These are phyloP conservation scores for Termitomyces sp. DNA, from an alignment of 768 basidiomycete genomes.

Conservation along the genomic window DNA sequence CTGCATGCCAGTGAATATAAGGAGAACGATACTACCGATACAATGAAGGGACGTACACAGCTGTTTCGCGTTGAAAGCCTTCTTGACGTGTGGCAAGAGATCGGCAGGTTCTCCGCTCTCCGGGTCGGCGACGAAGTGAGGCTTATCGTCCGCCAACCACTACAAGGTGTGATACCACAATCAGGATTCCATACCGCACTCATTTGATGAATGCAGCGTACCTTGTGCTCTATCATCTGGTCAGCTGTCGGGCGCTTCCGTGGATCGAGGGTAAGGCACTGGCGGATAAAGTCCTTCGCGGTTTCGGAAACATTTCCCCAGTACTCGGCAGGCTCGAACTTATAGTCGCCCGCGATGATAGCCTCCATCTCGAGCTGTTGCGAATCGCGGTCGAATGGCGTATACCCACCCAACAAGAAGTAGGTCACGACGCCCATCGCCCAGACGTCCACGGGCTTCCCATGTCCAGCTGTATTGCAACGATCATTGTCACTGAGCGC, in stretches of 20 bases:
- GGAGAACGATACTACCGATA: background rate
- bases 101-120: constrained; percentile 61
- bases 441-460: constrained; percentile 95
- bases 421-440: constrained; percentile 99
- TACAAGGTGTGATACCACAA: constrained; percentile 14
- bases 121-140: constrained; percentile 71
- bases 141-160: constrained; percentile 73
- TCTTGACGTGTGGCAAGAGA: constrained; percentile 87
- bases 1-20: constrained; percentile 35
- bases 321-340: constrained; percentile 77
- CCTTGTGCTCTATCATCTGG: constrained; percentile 69
- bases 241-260: constrained; percentile 73
- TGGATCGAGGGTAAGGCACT: constrained; percentile 87
- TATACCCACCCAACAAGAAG: constrained; percentile 90
- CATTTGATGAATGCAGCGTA: constrained; percentile 15
- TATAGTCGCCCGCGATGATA: constrained; percentile 90
- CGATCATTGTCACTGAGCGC: constrained; percentile 5
- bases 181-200: background rate
- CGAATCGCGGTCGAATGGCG: constrained; percentile 93
- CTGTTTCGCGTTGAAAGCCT: constrained; percentile 84
- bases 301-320: constrained; percentile 83
- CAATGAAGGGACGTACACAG: constrained; percentile 57
- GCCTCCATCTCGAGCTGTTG: constrained; percentile 92
- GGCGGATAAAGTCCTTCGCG: constrained; percentile 78
- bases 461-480: constrained; percentile 68